A percentile compares a stretch with the other conserved stretches of the same genome.
Evolutionary conservation across 1,139 yeast species (phyloP).

Genomic region (Suhomyces terraborum): DNA sequence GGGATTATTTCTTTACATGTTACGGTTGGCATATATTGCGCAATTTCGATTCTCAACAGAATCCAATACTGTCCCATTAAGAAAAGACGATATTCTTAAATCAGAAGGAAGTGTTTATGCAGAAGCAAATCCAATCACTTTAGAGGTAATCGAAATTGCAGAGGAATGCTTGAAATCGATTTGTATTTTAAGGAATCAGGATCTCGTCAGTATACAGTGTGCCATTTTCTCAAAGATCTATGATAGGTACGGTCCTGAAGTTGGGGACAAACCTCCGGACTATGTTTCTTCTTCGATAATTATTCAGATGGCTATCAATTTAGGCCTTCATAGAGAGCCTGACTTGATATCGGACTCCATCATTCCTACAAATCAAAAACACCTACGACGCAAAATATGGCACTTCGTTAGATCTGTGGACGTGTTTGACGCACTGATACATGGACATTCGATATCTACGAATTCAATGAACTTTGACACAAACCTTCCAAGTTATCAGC

Average conservation of each 20-base stretch:
- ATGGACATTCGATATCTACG: conserved; percentile 21
- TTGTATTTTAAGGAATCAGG: conserved; percentile 16
- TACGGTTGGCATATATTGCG: conserved; percentile 15
- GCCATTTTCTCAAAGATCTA: conserved; percentile 26
- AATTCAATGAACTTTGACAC: conserved; percentile 26
- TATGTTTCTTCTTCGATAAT: conserved; percentile 16
- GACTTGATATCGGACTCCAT: conserved; percentile 10
- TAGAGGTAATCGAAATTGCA: conserved; percentile 22
- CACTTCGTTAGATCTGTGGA: conserved; percentile 26
- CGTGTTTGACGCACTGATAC: conserved; percentile 16
- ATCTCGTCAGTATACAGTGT: conserved; percentile 23
- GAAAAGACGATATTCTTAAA: conserved; percentile 1
- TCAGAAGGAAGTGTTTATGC: conserved; percentile 5
- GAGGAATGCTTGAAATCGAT: conserved; percentile 20
- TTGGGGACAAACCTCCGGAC: conserved; percentile 24
- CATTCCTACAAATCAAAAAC: conserved; percentile 14
- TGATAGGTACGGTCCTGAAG: conserved; percentile 33
- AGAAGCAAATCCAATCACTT: conserved; percentile 22
- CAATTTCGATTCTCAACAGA: conserved; percentile 12
- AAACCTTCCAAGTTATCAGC: conserved; percentile 22
- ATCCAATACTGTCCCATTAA: neutral
- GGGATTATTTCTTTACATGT: conserved; percentile 11
- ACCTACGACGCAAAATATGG: conserved; percentile 29
- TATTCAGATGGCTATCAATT: conserved; percentile 18
- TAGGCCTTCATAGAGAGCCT: conserved; percentile 21